Base-by-base conservation (phyloP, 1,284 basidiomycete genomes). In the Trichosporon ovoides region DNA sequence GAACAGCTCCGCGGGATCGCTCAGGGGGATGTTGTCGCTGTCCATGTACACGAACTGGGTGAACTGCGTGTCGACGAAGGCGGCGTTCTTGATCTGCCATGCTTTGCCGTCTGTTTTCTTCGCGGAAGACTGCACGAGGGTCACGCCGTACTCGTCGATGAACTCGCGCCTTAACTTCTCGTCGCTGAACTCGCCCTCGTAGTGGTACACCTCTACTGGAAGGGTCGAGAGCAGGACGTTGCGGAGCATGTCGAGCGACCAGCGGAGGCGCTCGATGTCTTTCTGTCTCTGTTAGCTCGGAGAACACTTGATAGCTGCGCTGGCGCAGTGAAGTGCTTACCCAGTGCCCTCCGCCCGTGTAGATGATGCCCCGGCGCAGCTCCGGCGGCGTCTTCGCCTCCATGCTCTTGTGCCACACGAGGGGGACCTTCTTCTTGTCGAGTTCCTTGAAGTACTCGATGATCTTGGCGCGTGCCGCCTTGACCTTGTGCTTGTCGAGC, bases 131-230 rank as follows among this genome's bases (percentile, higher is more conserved):
- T 64, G 50, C 19, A 60, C 61, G 22, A 75, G 64, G 20, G 60
- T 58, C 35, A 75, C 65, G 52, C 67, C 67, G 38, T 53, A 73
- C 31, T 67, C 62, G 31, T 62, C 63, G 16, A 60, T 63, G 34
- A 79, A 60, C 53, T 72, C 68, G 11, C 67, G 56, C 24, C 71
- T 61, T 10, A 69, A 52, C 9, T 48, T 61, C 20, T 63, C 54
- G 58, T 76, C 72, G 43, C 66, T 62, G 53, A 80, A 62, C 67
- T 80, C 79, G 52, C 74, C 75, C 3, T 73, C 68, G 67, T 76
- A 80, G 56, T 78, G 76, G 60, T 79, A 80, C 16, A 80, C 57
- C 64, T 80, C 77, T 40, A 80, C 70, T 7, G 78, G 79, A 2
- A 80, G 68, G 16, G 62, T 72, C 50, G 69, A 73, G 40, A 71